These are phyloP conservation scores for Camellia sinensis DNA, from an alignment of 148 eudicot genomes.

Conservation along the genomic window DNA sequence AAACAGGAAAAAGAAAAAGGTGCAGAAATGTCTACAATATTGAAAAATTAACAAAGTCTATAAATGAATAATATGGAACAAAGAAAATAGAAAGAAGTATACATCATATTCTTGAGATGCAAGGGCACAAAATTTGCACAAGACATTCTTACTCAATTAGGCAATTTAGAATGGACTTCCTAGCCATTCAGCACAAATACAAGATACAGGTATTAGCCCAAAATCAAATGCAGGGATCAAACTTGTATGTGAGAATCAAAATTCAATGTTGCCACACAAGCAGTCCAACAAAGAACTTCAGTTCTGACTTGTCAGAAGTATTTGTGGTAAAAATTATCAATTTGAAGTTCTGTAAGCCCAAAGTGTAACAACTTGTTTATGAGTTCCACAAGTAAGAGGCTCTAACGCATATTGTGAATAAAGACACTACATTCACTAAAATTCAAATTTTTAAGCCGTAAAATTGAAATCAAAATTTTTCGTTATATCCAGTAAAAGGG, in stretches of 20 bases:
- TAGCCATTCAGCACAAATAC: not conserved
- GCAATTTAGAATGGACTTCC: not conserved
- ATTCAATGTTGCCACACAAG: not conserved
- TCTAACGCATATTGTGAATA: too few species aligned
- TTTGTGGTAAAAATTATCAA: too few species aligned
- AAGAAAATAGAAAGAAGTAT: not conserved
- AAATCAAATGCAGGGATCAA: not conserved
- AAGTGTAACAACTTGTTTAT: too few species aligned
- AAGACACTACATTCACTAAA: too few species aligned
- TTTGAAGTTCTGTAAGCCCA: not conserved
- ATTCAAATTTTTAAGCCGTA: too few species aligned
- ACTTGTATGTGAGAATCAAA: not conserved
- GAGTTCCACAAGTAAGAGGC: too few species aligned
- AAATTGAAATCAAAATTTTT: too few species aligned
- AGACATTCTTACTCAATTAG: not conserved
- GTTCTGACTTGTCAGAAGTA: too few species aligned
- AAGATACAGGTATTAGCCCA: not conserved
- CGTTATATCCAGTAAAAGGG: too few species aligned
- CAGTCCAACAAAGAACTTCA: too few species aligned
- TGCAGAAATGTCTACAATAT: not conserved
- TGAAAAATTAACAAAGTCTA: not conserved
- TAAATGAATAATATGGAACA: not conserved
- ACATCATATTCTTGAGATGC: not conserved
- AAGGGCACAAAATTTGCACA: not conserved
- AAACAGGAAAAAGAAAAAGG: not conserved